Base-by-base conservation (phyloP, 768 basidiomycete species). In the Xerocomellus amylosporus region DNA sequence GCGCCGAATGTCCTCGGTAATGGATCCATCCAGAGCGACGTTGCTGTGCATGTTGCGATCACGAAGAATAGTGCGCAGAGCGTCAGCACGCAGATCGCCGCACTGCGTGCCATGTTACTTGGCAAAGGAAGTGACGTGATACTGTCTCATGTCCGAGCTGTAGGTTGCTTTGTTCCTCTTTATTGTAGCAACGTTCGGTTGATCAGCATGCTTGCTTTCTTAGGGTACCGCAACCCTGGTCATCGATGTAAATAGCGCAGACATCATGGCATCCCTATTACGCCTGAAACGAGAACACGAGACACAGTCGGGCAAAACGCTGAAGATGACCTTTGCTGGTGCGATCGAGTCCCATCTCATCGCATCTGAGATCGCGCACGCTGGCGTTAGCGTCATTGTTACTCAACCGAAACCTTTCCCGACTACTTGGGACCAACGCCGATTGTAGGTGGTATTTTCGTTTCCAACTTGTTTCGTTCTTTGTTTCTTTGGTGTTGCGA, bases 311-410 rank as follows among this genome's bases (percentile, higher is more conserved):
- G 82, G 83, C 10, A 78, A 80, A 34, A 75, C 73, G 12, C 81
- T 90, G 72, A 75, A 78, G 49, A 77, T 86, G 77, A 80, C 83
- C 22, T 83, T 87, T 61, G 73, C 76, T 43, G 83, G 85, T 34
- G 88, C 81, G 2, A 69, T 76, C 1, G 87, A 88, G 68, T 79
- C 82, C 2, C 83, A 84, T 68, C 71, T 88, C 22, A 69, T 93
- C 51, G 89, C 88, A 12, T 68, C 79, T 46, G 83, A 90, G 56
- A 80, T 93, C 48, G 80, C 87, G 70, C 59, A 62, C 65, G 85
- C 86, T 1, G 74, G 76, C 9, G 79, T 93, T 3, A 85, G 86
- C 38, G 87, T 93, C n/a, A 79, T 94, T 26, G 72, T 93, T 24
- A 75, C 79, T 0, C 80, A 81, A 6, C 68, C 83, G 0, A 73